A percentile compares a stretch with the other conserved stretches of the same genome.
phyloP scores from a whole-genome alignment of 2,329 filamentous ascomycete species.

The Ophiostoma perfectum region DNA sequence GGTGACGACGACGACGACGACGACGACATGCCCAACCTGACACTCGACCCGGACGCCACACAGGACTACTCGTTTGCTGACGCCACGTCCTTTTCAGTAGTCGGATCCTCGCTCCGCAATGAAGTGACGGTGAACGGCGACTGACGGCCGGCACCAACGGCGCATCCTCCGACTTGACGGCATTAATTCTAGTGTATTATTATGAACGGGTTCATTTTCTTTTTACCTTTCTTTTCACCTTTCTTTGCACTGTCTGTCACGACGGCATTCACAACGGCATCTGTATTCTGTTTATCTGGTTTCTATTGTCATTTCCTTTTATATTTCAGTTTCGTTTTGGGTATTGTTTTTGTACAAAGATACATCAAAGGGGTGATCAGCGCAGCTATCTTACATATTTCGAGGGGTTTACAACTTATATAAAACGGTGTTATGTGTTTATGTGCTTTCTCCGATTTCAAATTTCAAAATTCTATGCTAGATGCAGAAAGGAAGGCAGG shows the following conservation, averaged over 20 bases:
- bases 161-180: neutral
- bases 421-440: neutral
- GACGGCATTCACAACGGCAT: neutral
- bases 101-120: conserved; percentile 24
- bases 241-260: no score
- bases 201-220: neutral
- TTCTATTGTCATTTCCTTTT: neutral
- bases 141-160: neutral
- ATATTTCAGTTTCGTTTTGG: conserved; percentile 1
- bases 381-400: neutral
- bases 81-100: conserved; percentile 21
- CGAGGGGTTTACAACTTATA: conserved; percentile 6
- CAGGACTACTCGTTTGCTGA: conserved; percentile 26
- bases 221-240: no score
- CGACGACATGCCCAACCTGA: conserved; percentile 18
- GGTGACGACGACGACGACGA: conserved; percentile 24
- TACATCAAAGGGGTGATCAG: conserved; percentile 5
- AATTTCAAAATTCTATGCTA: neutral
- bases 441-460: neutral
- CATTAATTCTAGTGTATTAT: conserved; percentile 8
- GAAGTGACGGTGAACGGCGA: conserved; percentile 22
- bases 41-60: conserved; percentile 24
- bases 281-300: neutral
- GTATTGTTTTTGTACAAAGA: neutral
- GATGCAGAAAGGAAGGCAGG: neutral